Evolutionary conservation across 202 grass and related monocot genomes (phyloP), one percentile per base, ranked within the genome.

Genomic region (Elaeis oleifera): DNA sequence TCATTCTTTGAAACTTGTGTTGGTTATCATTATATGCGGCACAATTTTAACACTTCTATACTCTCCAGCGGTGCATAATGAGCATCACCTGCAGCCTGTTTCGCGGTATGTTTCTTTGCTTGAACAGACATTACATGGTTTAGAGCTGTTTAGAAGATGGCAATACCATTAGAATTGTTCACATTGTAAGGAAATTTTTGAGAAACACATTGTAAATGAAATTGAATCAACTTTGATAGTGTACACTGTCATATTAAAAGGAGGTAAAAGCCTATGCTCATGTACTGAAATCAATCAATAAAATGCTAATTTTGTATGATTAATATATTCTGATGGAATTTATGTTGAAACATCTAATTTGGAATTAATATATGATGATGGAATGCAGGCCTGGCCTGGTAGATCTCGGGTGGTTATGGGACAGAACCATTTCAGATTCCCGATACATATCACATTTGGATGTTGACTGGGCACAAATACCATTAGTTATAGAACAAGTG

Each of bases 351-450:
- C 36, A 44, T 44, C 36, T 44, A 14, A 44, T 44, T 44, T 8
- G 11, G 36, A 44, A 13, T 44, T 44, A 3, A 14, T 44, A 11
- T 13, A 13, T 44, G 36, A 3, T 44, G 36, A 14, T 44, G 36
- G 36, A 44, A 44, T 31, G 17, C 25, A 49, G 26, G 75, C 79
- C 31, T 73, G 90, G 90, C 55, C 79, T 95, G 75, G 90, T 88
- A 65, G 89, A 90, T 78, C 78, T 88, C 17, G 86, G 90, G 31
- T 85, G 90, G 86, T 85, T 95, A 72, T 95, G 83, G 83, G 86
- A 95, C 49, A 86, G 80, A 62, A 78, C 75, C 15, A 73, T 65
- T 39, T 78, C 84, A 57, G 90, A 95, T 69, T 87, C 90, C 11
- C 70, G 86, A 78, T 95, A 95, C 68, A 65, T 76, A 52, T 82